Conservation (phyloP, 805 yeast genomes). For the Metschnikowia shivogae region DNA sequence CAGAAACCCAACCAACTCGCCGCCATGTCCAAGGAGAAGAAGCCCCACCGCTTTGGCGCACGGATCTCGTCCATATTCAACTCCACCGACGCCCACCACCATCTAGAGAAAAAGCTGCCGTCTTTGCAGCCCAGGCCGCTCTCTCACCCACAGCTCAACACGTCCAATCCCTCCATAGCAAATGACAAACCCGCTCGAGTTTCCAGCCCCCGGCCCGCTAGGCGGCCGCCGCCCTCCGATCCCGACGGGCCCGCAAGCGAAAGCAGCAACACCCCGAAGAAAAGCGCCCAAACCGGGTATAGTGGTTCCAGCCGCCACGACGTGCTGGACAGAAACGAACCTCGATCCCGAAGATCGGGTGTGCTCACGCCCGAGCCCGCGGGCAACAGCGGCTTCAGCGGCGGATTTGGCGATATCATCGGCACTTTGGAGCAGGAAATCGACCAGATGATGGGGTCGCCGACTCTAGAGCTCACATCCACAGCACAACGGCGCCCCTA, state of each 20-base stretch:
- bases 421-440: slow-evolving; percentile 23
- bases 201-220: neutral
- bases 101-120: slow-evolving; percentile 1
- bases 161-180: neutral
- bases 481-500: neutral
- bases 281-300: too few relatives aligned
- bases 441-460: slow-evolving; percentile 15
- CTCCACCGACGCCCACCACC: slow-evolving; percentile 11
- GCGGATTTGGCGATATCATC: slow-evolving; percentile 21
- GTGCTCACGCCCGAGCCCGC: too few relatives aligned
- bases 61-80: slow-evolving; percentile 31
- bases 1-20: neutral
- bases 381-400: too few relatives aligned
- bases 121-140: slow-evolving; percentile 1
- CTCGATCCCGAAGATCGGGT: too few relatives aligned
- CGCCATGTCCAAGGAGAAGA: slow-evolving; percentile 14
- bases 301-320: too few relatives aligned
- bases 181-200: too few relatives aligned
- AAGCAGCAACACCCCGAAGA: too few relatives aligned
- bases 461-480: neutral
- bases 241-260: too few relatives aligned
- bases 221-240: neutral
- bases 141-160: slow-evolving; percentile 1
- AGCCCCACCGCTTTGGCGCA: slow-evolving; percentile 22
- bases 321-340: too few relatives aligned